These are phyloP conservation scores for Crithidia fasciculata DNA, from an alignment of 208 protist genomes.

Conservation along the genomic window DNA sequence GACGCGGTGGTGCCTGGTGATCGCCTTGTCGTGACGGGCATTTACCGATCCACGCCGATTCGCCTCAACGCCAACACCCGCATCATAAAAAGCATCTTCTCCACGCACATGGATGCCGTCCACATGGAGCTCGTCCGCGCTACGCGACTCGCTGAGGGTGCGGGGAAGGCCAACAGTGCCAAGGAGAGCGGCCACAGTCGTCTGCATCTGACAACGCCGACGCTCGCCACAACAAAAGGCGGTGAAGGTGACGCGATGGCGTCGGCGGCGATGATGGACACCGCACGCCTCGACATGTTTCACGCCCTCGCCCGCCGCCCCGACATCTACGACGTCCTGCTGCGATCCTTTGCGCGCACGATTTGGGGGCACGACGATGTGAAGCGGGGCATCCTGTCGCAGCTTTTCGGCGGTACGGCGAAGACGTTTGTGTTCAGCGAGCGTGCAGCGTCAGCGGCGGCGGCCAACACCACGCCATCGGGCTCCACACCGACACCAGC, in stretches of 20 bases:
- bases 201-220: slow-evolving; percentile 15
- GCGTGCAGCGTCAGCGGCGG: background rate
- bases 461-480: background rate
- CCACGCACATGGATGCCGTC: slow-evolving; percentile 97
- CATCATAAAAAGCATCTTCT: slow-evolving; percentile 95
- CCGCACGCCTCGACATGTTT: slow-evolving; percentile 74
- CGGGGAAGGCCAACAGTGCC: background rate
- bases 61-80: slow-evolving; percentile 94
- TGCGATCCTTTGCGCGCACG: slow-evolving; percentile 95
- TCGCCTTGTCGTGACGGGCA: slow-evolving; percentile 97
- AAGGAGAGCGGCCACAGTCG: slow-evolving; percentile 13
- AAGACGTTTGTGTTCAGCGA: slow-evolving; percentile 91
- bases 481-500: too few relatives aligned
- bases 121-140: slow-evolving; percentile 94
- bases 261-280: slow-evolving; percentile 45
- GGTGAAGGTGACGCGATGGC: slow-evolving; percentile 10
- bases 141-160: slow-evolving; percentile 5
- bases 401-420: slow-evolving; percentile 98
- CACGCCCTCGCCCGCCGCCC: slow-evolving; percentile 71
- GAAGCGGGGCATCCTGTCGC: slow-evolving; percentile 98
- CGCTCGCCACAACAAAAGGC: slow-evolving; percentile 18
- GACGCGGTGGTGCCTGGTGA: slow-evolving; percentile 97
- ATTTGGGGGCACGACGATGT: slow-evolving; percentile 99
- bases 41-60: slow-evolving; percentile 95
- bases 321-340: slow-evolving; percentile 97